Conservation (phyloP, 345 rosid genomes). For the Eucalyptus brandiana region DNA sequence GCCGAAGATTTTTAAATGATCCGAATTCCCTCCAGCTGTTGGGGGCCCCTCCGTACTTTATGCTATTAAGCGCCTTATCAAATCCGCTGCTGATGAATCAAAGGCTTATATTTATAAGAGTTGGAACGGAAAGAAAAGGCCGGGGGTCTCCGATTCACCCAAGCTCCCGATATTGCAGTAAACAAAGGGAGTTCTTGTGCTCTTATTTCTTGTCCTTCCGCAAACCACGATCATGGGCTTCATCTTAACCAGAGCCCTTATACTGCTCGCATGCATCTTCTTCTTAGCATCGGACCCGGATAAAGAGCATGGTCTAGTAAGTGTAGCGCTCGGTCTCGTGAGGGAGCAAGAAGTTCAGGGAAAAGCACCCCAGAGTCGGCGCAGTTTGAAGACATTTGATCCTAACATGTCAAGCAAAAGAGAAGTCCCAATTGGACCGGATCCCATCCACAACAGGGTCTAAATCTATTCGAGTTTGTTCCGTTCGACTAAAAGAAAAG, state of each 20-base stretch:
- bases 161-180: not conserved
- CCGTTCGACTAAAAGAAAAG: not conserved
- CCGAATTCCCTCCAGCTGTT: slow-evolving; percentile 22
- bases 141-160: not conserved
- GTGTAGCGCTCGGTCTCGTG: not conserved
- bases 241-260: slow-evolving; percentile 22
- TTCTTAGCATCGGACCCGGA: slow-evolving; percentile 29
- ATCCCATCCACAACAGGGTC: slow-evolving; percentile 80
- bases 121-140: slow-evolving; percentile 14
- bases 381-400: slow-evolving; percentile 25
- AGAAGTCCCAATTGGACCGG: slow-evolving; percentile 60
- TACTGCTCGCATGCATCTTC: slow-evolving; percentile 40
- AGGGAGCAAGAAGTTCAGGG: slow-evolving; percentile 9
- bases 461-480: not conserved
- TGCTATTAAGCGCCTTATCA: not conserved
- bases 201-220: not conserved
- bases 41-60: slow-evolving; percentile 28
- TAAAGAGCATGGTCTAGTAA: slow-evolving; percentile 21
- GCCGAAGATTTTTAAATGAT: slow-evolving; percentile 38
- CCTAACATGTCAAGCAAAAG: slow-evolving; percentile 61
- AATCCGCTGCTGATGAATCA: slow-evolving; percentile 14
- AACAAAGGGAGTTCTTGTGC: not conserved
- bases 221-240: slow-evolving; percentile 17
- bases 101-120: slow-evolving; percentile 40
- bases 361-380: slow-evolving; percentile 4